Conservation (phyloP, 176 grass and related monocot genomes). For the Urochloa ruziziensis region DNA sequence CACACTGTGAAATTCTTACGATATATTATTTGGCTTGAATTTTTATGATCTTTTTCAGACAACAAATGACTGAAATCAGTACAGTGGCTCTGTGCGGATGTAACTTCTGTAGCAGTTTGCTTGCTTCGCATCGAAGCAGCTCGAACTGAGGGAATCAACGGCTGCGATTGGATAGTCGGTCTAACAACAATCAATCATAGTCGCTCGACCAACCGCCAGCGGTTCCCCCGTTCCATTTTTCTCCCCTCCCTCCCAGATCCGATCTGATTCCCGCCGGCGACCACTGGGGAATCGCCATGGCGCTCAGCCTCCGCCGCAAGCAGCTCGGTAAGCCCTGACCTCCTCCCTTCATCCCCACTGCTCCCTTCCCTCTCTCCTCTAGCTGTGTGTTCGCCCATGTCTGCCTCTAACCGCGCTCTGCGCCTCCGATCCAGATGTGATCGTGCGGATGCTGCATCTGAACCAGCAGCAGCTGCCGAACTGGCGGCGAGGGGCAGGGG, state of each 20-base stretch:
- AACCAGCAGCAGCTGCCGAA: slow-evolving; percentile 34
- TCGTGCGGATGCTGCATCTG: slow-evolving; percentile 54
- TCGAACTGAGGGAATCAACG: not conserved
- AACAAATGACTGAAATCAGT: no score
- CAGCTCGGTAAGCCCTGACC: slow-evolving; percentile 52
- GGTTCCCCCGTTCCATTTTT: not conserved
- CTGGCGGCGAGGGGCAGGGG: slow-evolving; percentile 23
- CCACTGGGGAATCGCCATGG: slow-evolving; percentile 31
- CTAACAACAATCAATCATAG: slow-evolving; percentile 14
- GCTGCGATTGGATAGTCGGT: not conserved
- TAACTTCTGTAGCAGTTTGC: no score
- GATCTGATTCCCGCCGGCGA: slow-evolving; percentile 36
- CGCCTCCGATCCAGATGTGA: slow-evolving; percentile 44
- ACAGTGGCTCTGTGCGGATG: not conserved
- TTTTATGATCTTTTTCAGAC: no score
- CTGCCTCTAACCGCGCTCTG: not conserved
- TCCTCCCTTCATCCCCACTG: not conserved
- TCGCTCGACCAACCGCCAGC: not conserved
- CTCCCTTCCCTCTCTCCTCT: not conserved
- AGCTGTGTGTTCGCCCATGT: not conserved
- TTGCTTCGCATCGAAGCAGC: not conserved
- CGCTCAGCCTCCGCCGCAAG: slow-evolving; percentile 72
- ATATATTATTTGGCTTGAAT: no score
- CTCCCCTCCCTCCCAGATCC: not conserved
- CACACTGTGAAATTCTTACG: no score